phyloP scores from a whole-genome alignment of 2,329 filamentous ascomycete species.

The Tolypocladium nubicola region DNA sequence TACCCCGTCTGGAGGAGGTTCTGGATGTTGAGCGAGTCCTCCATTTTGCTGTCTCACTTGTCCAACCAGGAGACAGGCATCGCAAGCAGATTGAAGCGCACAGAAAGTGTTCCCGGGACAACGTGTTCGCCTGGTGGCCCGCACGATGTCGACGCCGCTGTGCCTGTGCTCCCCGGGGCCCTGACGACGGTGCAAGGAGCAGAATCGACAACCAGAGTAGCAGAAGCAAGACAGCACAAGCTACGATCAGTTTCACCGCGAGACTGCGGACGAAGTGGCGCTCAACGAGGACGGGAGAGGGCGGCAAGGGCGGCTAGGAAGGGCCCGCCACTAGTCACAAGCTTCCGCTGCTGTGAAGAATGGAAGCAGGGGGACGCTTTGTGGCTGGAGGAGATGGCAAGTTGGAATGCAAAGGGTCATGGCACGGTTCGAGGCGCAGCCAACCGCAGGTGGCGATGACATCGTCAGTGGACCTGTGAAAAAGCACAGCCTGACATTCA shows the following conservation, averaged over 20 bases:
- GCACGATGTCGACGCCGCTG: background rate
- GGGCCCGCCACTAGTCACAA: background rate
- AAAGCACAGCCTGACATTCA: background rate
- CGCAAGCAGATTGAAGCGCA: constrained; percentile 4
- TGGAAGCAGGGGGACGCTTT: background rate
- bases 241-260: background rate
- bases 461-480: constrained; percentile 7
- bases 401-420: background rate
- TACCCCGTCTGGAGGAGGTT: constrained; percentile 38
- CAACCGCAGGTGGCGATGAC: constrained; percentile 6
- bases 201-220: background rate
- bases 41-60: constrained; percentile 25
- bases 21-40: constrained; percentile 31
- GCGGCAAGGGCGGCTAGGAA: background rate
- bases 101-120: background rate
- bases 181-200: background rate
- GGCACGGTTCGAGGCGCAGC: background rate
- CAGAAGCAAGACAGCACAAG: background rate
- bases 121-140: background rate
- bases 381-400: background rate
- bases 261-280: constrained; percentile 1
- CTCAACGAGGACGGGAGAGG: background rate
- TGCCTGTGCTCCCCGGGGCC: background rate
- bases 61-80: constrained; percentile 10
- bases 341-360: background rate